Evolutionary conservation across 2,329 filamentous ascomycete species (phyloP), one percentile per base, ranked within the genome.

Genomic region (Aspergillus sp.): DNA sequence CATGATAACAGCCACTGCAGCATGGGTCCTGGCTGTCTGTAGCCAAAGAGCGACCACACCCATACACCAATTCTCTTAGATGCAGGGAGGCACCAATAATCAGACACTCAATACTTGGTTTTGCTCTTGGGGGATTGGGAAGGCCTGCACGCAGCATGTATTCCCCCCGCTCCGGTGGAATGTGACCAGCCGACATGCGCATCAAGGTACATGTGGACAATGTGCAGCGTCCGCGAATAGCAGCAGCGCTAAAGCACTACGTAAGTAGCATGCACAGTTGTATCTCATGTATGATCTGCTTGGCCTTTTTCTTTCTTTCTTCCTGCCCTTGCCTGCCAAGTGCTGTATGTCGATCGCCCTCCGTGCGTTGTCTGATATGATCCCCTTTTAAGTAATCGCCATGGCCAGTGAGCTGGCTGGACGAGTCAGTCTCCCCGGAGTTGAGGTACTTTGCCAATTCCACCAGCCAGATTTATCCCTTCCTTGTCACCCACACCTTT

Each of bases 121-220:
- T 21, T 30, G 27, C 10, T 30, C 27, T 23, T 44, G 11, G 19
- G 5, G 41, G 21, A 27, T 27, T 27, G 25, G 19, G 11, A 23
- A 13, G 27, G 25, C 23, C 27, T 32, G 38, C 48, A 57, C 30
- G 23, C 49, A 48, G 23, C 36, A 8, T 47, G 19, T 39, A 56
- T 19, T n/a, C 47, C 56, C 32, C 61, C 61, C 55, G 47, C 61
- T 57, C 32, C 19, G 23, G 30, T 62, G 62, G 62, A 64, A 64
- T 64, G 62, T 53, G 60, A 62, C 62, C 57, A 57, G 57, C 41
- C 48, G 42, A 56, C 54, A 51, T 63, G 55, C 61, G 55, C 60
- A 44, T 54, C 30, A 44, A 39, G 47, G 27, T 48, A 57, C 58
- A 60, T 60, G 58, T 61, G 59, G 54, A 36, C 54, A 52, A 52